These are phyloP conservation scores for Phyllosticta citribraziliensis DNA, from an alignment of 2,329 filamentous ascomycete genomes.

Conservation along the genomic window DNA sequence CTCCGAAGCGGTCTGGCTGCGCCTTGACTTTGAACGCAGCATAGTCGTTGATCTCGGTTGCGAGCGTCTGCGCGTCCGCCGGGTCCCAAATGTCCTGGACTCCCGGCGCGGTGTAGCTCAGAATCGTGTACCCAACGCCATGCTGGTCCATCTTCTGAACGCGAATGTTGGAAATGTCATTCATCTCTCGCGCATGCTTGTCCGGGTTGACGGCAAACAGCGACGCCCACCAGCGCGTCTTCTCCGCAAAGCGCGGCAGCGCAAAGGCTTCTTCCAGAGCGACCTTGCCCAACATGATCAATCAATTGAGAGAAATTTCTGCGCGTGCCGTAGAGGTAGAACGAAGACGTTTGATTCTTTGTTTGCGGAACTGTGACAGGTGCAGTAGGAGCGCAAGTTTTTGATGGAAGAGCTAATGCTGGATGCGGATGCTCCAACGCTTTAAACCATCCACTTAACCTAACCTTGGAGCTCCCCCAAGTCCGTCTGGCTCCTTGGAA, in stretches of 20 bases:
- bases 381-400: neutral
- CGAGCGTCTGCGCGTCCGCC: slow-evolving; percentile 34
- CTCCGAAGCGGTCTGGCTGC: slow-evolving; percentile 34
- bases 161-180: slow-evolving; percentile 31
- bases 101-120: slow-evolving; percentile 40
- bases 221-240: slow-evolving; percentile 51
- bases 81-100: slow-evolving; percentile 39
- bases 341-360: neutral
- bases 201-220: slow-evolving; percentile 51
- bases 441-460: neutral
- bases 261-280: slow-evolving; percentile 54
- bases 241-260: slow-evolving; percentile 48
- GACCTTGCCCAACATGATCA: slow-evolving; percentile 49
- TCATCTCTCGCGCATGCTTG: slow-evolving; percentile 49
- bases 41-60: slow-evolving; percentile 39
- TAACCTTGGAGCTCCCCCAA: neutral
- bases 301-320: neutral
- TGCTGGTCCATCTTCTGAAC: slow-evolving; percentile 36
- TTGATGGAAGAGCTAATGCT: neutral
- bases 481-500: neutral
- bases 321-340: neutral
- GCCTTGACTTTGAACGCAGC: slow-evolving; percentile 34
- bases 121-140: slow-evolving; percentile 39
- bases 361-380: neutral
- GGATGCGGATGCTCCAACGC: neutral